These are phyloP conservation scores for Nothopassalora personata DNA, from an alignment of 2,329 filamentous ascomycete genomes.

Conservation along the genomic window DNA sequence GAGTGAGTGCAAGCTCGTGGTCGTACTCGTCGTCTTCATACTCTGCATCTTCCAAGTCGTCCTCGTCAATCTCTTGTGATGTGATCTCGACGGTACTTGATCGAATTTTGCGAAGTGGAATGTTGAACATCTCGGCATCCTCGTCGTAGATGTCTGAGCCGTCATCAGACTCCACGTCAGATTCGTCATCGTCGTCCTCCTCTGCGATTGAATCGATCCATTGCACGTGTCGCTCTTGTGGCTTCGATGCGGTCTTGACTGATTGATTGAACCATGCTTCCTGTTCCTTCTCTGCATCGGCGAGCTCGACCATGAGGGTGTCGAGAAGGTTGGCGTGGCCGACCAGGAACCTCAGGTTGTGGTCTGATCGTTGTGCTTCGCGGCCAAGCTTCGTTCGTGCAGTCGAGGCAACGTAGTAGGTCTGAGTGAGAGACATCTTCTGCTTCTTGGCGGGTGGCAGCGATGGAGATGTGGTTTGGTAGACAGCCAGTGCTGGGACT, in stretches of 20 bases:
- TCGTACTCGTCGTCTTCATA: conserved; percentile 45
- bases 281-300: conserved; percentile 90
- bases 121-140: conserved; percentile 39
- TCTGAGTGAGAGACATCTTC: conserved; percentile 96
- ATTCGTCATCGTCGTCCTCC: conserved; percentile 62
- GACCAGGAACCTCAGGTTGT: conserved; percentile 90
- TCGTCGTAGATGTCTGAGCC: conserved; percentile 52
- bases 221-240: conserved; percentile 69
- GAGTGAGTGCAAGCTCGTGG: conserved; percentile 40
- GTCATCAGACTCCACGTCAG: conserved; percentile 45
- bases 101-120: conserved; percentile 36
- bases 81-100: conserved; percentile 40
- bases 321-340: conserved; percentile 98
- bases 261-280: conserved; percentile 98
- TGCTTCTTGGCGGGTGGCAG: conserved; percentile 54
- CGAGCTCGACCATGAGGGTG: conserved; percentile 83
- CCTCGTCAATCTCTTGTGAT: conserved; percentile 38
- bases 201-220: conserved; percentile 78
- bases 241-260: conserved; percentile 65
- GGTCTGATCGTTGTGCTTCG: conserved; percentile 84
- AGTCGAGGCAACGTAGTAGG: conserved; percentile 96
- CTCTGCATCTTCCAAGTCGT: conserved; percentile 36
- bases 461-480: conserved; percentile 39
- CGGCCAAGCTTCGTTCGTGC: conserved; percentile 91
- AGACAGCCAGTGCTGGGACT: conserved; percentile 40